These are phyloP conservation scores for Eucalyptus shirleyi DNA, from an alignment of 345 rosid species.

Conservation along the genomic window DNA sequence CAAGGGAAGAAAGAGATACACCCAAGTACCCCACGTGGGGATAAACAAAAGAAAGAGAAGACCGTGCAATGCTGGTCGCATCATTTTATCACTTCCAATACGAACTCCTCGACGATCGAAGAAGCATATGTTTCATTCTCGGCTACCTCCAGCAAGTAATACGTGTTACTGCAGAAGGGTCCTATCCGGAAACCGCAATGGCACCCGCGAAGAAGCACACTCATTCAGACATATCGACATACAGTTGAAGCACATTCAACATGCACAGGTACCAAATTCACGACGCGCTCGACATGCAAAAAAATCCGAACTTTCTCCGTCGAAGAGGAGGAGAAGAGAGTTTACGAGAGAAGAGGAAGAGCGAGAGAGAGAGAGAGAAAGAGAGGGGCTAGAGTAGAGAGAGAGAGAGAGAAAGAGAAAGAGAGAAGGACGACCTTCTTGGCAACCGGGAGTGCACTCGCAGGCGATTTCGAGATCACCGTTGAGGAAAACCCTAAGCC, in stretches of 20 bases:
- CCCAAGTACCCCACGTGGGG: not conserved
- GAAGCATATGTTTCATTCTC: not conserved
- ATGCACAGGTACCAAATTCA: constrained; percentile 15
- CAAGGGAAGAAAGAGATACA: not conserved
- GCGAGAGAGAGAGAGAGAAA: not conserved
- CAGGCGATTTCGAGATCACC: constrained; percentile 95
- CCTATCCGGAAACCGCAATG: not conserved
- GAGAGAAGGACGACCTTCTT: constrained; percentile 61
- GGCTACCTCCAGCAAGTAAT: not conserved
- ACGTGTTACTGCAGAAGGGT: not conserved
- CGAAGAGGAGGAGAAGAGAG: not conserved
- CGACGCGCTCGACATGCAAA: constrained; percentile 18
- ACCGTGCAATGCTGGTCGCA: not conserved
- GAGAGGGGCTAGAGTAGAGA: not conserved
- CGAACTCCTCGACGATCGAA: not conserved
- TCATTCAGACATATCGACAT: not conserved
- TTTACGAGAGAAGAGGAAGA: not conserved
- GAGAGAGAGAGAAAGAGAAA: not conserved
- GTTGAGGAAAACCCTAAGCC: constrained; percentile 92
- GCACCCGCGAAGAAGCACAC: not conserved
- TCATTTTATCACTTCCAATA: not conserved
- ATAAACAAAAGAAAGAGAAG: not conserved
- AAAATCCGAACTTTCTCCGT: constrained; percentile 20
- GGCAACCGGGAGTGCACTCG: constrained; percentile 98
- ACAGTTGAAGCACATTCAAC: constrained; percentile 1